Conservation (phyloP, 306 rosid genomes). For the Pterocarpus macrocarpus region DNA sequence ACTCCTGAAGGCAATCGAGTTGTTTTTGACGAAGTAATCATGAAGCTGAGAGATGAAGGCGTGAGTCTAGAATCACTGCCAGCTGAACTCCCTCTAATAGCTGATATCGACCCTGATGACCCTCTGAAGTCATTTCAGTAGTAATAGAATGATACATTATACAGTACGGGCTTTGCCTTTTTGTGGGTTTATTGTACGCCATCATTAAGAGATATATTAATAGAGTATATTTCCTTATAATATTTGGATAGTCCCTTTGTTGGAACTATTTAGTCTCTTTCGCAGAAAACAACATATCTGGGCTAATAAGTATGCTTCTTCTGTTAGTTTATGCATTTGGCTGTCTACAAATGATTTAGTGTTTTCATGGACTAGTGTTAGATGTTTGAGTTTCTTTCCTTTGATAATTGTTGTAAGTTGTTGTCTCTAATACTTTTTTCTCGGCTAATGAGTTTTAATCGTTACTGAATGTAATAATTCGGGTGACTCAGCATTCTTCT, state of each 20-base stretch:
- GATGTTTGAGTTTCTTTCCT: background rate
- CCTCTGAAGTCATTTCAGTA: constrained; percentile 70
- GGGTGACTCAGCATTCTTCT: no score
- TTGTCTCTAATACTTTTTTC: background rate
- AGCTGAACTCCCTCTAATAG: constrained; percentile 67
- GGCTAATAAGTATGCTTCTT: background rate
- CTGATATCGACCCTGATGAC: constrained; percentile 61
- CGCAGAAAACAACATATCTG: constrained; percentile 24
- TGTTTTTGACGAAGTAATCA: constrained; percentile 72
- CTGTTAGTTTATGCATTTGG: constrained; percentile 13
- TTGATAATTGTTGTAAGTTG: background rate
- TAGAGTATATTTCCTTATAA: background rate
- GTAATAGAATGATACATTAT: constrained; percentile 15
- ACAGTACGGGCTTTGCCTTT: constrained; percentile 5
- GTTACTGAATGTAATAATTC: background rate
- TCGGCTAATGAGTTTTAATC: background rate
- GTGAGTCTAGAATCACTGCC: constrained; percentile 59
- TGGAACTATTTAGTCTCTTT: background rate
- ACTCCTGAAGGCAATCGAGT: constrained; percentile 58
- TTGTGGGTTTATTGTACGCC: constrained; percentile 14
- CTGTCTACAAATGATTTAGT: background rate
- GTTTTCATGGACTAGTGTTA: background rate
- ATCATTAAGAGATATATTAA: background rate
- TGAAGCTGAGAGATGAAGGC: constrained; percentile 63
- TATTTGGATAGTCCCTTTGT: constrained; percentile 28